A percentile compares a stretch with the other conserved stretches of the same genome.
These are phyloP conservation scores for Leavenworthia alabamica DNA, from an alignment of 345 rosid genomes.

Conservation along the genomic window DNA sequence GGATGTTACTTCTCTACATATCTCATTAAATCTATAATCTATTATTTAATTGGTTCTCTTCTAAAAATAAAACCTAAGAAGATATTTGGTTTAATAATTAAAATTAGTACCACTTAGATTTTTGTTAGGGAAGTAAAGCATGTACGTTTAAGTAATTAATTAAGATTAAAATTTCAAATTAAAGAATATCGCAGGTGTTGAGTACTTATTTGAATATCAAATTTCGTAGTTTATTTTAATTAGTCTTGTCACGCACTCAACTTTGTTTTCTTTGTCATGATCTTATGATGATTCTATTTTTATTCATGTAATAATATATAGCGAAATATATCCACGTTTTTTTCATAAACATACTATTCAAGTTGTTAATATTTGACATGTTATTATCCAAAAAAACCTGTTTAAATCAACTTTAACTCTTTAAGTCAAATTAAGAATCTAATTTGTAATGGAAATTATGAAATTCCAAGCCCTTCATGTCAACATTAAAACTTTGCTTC, in stretches of 20 bases:
- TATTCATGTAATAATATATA: background rate
- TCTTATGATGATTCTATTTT: too few species aligned
- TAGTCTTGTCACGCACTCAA: background rate
- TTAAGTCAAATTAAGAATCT: too few species aligned
- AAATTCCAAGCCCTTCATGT: conserved; percentile 3
- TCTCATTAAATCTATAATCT: too few species aligned
- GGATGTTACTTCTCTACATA: too few species aligned
- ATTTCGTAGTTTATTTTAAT: background rate
- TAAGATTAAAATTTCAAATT: too few species aligned
- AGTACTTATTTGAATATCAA: background rate
- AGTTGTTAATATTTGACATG: background rate
- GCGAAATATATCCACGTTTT: background rate
- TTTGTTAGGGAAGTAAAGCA: background rate
- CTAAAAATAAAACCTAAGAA: background rate
- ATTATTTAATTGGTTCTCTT: too few species aligned
- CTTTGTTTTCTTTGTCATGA: too few species aligned
- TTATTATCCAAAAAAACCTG: background rate
- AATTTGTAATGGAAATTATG: too few species aligned
- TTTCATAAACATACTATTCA: background rate
- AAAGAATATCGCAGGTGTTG: background rate
- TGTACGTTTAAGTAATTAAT: too few species aligned
- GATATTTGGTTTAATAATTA: background rate
- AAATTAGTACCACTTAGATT: background rate
- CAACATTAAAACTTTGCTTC: conserved; percentile 22
- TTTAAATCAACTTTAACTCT: background rate